phyloP scores from a whole-genome alignment of 225 moss, liverwort and hornwort genomes.

The Marchantia polymorpha region DNA sequence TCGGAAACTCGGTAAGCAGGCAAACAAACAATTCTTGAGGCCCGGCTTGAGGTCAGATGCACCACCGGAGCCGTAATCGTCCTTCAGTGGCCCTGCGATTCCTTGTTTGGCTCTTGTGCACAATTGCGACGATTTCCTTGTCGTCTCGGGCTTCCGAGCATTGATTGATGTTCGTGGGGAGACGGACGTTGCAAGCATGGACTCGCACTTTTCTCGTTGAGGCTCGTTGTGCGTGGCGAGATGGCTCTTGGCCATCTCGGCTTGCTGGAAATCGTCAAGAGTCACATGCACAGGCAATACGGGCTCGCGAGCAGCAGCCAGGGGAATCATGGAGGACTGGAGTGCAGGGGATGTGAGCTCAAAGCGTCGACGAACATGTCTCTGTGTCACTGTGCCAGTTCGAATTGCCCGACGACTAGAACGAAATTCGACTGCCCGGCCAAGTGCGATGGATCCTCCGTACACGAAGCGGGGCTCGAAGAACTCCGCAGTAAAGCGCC shows the following conservation, averaged over 20 bases:
- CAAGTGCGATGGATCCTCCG: neutral
- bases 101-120: too few species aligned
- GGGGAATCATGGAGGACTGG: neutral
- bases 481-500: neutral
- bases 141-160: too few species aligned
- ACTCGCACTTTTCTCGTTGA: neutral
- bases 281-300: neutral
- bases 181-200: neutral
- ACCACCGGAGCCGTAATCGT: too few species aligned
- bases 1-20: too few species aligned
- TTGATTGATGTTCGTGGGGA: too few species aligned
- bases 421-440: conserved; percentile 3
- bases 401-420: neutral
- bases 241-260: conserved; percentile 17
- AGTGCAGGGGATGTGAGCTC: conserved; percentile 15
- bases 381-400: neutral
- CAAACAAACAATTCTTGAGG: too few species aligned
- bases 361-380: neutral
- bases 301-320: neutral
- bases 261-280: conserved; percentile 3
- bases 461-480: neutral
- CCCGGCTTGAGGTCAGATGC: too few species aligned
- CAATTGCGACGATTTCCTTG: too few species aligned
- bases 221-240: neutral
- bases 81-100: too few species aligned